Conservation (phyloP, 768 basidiomycete species). For the Lactarius trivialis region DNA sequence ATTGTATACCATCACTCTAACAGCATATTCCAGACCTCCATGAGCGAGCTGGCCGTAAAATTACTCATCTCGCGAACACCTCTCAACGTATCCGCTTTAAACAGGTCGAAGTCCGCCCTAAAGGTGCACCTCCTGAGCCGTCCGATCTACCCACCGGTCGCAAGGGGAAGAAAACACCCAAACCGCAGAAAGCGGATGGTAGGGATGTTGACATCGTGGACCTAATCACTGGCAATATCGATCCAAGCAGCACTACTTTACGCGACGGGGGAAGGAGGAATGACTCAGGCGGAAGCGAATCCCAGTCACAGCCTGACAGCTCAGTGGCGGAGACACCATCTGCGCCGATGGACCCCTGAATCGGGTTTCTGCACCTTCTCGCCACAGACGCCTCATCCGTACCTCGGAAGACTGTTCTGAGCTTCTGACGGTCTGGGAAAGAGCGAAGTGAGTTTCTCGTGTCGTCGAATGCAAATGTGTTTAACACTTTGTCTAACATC, state of each 20-base stretch:
- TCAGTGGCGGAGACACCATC: background rate
- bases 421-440: background rate
- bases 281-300: background rate
- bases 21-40: conserved; percentile 32
- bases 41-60: conserved; percentile 44
- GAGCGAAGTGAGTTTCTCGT: background rate
- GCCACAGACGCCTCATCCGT: background rate
- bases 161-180: conserved; percentile 6
- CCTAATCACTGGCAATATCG: conserved; percentile 12
- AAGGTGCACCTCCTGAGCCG: conserved; percentile 20
- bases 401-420: background rate
- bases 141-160: background rate
- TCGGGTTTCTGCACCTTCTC: background rate
- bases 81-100: conserved; percentile 67
- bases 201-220: conserved; percentile 9
- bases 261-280: background rate
- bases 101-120: conserved; percentile 55
- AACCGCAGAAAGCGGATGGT: background rate
- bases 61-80: conserved; percentile 53
- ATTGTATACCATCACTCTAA: background rate
- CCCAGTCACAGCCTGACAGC: background rate
- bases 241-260: background rate
- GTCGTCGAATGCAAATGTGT: background rate
- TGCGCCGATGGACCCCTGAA: background rate
- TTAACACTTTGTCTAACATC: background rate